Percentiles rank a stretch among this genome's conserved stretches.
Conservation (phyloP, 345 rosid genomes). For the Barbarea vulgaris region DNA sequence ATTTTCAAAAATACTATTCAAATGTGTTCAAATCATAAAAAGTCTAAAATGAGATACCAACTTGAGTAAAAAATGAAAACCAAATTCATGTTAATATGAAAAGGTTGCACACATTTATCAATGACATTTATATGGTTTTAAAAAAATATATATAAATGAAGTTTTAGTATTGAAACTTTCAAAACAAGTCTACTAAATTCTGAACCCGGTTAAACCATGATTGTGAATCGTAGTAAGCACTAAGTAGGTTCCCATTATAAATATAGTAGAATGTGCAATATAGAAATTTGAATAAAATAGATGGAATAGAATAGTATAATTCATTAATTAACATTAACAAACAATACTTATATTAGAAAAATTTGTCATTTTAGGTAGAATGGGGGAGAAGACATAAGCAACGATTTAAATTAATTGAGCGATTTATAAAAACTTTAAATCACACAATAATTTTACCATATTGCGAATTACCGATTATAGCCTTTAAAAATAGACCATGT, state of each 20-base stretch:
- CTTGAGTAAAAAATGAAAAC: slow-evolving; percentile 5
- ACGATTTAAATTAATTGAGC: background rate
- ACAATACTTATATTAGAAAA: too few species aligned
- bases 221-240: background rate
- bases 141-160: background rate
- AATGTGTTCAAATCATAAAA: background rate
- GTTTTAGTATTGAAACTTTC: slow-evolving; percentile 1
- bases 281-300: background rate
- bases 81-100: background rate
- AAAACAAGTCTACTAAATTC: slow-evolving; percentile 1
- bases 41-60: slow-evolving; percentile 5
- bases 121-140: background rate
- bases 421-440: background rate
- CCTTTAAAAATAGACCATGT: background rate
- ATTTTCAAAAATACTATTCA: background rate
- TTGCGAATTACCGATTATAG: background rate
- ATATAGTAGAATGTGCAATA: background rate
- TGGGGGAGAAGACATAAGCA: background rate
- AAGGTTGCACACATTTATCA: background rate
- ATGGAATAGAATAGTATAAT: background rate
- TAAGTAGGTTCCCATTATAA: background rate
- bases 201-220: background rate
- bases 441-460: background rate
- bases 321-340: background rate
- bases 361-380: background rate